Conservation (phyloP, 148 eudicot species). For the Rhododendron molle region DNA sequence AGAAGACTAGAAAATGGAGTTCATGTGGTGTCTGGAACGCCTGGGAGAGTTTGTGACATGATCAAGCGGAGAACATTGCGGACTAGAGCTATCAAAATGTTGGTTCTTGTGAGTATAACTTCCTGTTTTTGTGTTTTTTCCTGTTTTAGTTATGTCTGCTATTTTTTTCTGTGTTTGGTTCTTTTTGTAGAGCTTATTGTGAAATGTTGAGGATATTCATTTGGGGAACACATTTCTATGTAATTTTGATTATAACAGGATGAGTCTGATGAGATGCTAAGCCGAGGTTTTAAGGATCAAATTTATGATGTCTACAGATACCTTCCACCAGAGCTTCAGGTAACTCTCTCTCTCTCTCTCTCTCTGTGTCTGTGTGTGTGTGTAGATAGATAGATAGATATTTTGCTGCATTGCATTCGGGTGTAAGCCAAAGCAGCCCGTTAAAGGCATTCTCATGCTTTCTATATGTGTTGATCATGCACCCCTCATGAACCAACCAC, state of each 20-base stretch:
- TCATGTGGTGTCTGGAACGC: constrained; percentile 96
- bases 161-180: neutral
- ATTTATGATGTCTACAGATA: constrained; percentile 96
- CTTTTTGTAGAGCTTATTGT: neutral
- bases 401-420: neutral
- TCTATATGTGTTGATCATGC: too few relatives aligned
- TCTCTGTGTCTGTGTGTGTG: neutral
- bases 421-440: too few relatives aligned
- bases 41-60: constrained; percentile 97
- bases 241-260: constrained; percentile 38
- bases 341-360: constrained; percentile 14
- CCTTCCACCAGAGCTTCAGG: constrained; percentile 98
- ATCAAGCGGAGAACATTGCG: constrained; percentile 85
- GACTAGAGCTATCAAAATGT: constrained; percentile 73
- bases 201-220: neutral
- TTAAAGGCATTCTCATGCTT: too few relatives aligned
- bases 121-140: neutral
- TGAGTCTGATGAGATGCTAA: constrained; percentile 99
- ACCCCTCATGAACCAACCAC: too few relatives aligned
- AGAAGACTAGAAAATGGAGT: constrained; percentile 84
- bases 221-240: neutral
- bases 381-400: too few relatives aligned
- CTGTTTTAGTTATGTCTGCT: neutral
- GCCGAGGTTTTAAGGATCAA: constrained; percentile 97
- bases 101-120: constrained; percentile 65